A percentile compares a stretch with the other conserved stretches of the same genome.
Conservation (phyloP, 345 rosid species). For the Lumnitzera littorea region DNA sequence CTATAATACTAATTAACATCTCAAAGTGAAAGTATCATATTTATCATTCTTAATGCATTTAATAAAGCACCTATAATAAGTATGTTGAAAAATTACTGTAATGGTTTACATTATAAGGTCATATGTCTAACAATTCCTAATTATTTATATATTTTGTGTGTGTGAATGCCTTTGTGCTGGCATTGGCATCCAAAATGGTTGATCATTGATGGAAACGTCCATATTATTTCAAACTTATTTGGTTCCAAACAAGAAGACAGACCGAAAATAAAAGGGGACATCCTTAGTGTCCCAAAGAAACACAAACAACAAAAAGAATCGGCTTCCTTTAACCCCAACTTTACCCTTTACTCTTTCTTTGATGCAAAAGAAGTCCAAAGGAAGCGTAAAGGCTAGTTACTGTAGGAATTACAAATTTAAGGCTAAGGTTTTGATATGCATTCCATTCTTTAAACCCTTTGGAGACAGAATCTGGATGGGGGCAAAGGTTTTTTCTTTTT, state of each 20-base stretch:
- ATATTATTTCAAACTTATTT: slow-evolving; percentile 13
- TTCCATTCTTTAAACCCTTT: neutral
- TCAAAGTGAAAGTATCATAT: no score
- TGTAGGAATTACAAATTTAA: no score
- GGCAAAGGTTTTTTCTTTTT: no score
- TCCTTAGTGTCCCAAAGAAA: slow-evolving; percentile 9
- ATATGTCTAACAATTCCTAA: no score
- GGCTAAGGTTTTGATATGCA: no score
- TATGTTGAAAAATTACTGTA: no score
- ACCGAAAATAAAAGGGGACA: slow-evolving; percentile 17
- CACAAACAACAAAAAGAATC: slow-evolving; percentile 18
- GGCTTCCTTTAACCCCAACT: slow-evolving; percentile 6
- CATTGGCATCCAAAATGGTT: neutral
- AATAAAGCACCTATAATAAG: no score
- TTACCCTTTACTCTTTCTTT: neutral
- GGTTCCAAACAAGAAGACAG: slow-evolving; percentile 7
- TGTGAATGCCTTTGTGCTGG: no score
- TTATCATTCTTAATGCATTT: no score
- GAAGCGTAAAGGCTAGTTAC: slow-evolving; percentile 25
- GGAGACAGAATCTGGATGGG: neutral
- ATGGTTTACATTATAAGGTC: no score
- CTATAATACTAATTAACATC: no score
- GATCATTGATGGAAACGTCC: slow-evolving; percentile 3
- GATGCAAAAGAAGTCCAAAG: slow-evolving; percentile 13
- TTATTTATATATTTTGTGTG: no score